Evolutionary conservation across 139 green algal species (phyloP), one percentile per base, ranked within the genome.

Genomic region (Coelastrella sp.): DNA sequence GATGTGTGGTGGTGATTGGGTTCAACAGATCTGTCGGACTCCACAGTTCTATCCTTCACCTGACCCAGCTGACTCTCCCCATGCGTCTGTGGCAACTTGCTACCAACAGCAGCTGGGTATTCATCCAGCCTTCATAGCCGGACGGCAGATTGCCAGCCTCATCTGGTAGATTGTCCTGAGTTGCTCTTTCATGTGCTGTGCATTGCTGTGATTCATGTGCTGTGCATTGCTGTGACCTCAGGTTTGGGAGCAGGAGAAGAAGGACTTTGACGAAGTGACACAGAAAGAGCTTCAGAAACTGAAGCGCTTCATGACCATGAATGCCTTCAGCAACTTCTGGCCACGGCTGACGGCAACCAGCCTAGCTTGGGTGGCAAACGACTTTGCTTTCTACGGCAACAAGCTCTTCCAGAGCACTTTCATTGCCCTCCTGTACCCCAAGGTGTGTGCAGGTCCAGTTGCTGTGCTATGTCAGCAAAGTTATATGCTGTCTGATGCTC

Each of bases 391-490:
- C 49, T 83, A 83, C 24, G 95, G 96, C 70, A 97, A 97, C 93
- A 98, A 97, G 92, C 90, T 97, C 6, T 94, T 95, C 89, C 93
- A 97, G 85, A 87, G 61, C 19, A 59, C 89, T 0, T 96, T 97
- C 92, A 94, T 97, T 20, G 60, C 78, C 7, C 84, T 94, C n/a
- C 88, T 95, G 66, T 93, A 90, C 80, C 92, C 92, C 6, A 78
- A 35, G 22, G 91, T 92, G 66, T 75, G 91, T 73, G 6, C 24
- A 49, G 35, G 35, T 1, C 35, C 35, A 49, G 35, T 60, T 3
- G 63, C 63, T 70, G 63, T 17, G 15, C 35, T 49, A 3, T 49
- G 35, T 49, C 35, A 49, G 3, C 1, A 49, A 49, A 49, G 35
- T 49, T 49, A 49, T 49, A 3, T 49, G 35, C n/a, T n/a, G 35